Percentiles rank a stretch among this genome's conserved stretches.
Evolutionary conservation across 1,139 yeast species (phyloP).

Genomic region (Zygoascus hellenicus): DNA sequence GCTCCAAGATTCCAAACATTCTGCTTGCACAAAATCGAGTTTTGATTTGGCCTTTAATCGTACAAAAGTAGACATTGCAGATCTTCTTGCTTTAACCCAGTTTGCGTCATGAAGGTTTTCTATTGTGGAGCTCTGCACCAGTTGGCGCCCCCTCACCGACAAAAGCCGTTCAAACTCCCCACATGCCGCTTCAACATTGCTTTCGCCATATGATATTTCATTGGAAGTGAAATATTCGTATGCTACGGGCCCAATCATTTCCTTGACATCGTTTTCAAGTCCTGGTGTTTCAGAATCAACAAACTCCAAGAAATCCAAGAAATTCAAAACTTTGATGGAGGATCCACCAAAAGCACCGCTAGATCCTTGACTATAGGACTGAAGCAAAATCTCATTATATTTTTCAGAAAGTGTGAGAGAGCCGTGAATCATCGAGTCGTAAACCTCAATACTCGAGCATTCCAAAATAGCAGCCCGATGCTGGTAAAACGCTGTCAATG

Average conservation of each 20-base stretch:
- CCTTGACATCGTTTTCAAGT: slow-evolving; percentile 2
- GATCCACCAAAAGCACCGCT: slow-evolving; percentile 25
- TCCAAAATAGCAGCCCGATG: slow-evolving; percentile 60
- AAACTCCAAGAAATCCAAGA: slow-evolving; percentile 64
- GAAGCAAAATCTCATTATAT: slow-evolving; percentile 50
- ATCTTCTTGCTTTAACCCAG: slow-evolving; percentile 16
- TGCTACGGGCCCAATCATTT: slow-evolving; percentile 13
- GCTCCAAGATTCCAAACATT: slow-evolving; percentile 75
- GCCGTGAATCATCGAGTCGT: slow-evolving; percentile 47
- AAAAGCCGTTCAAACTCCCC: slow-evolving; percentile 22
- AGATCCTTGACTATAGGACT: slow-evolving; percentile 22
- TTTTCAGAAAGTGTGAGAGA: slow-evolving; percentile 51
- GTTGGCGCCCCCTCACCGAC: slow-evolving; percentile 27
- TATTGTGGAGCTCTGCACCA: slow-evolving; percentile 19
- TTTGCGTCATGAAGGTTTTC: slow-evolving; percentile 19
- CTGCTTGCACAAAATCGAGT: slow-evolving; percentile 44
- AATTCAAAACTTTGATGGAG: slow-evolving; percentile 59
- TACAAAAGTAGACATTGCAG: slow-evolving; percentile 18
- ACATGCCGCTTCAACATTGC: slow-evolving; percentile 19
- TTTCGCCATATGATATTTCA: not conserved
- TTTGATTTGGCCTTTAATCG: slow-evolving; percentile 16
- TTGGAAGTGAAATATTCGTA: slow-evolving; percentile 11
- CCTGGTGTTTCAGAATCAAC: slow-evolving; percentile 8
- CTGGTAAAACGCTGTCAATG: slow-evolving; percentile 56
- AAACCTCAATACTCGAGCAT: slow-evolving; percentile 67